These are phyloP conservation scores for Clohesyomyces aquaticus DNA, from an alignment of 495 filamentous ascomycete genomes.

Conservation along the genomic window DNA sequence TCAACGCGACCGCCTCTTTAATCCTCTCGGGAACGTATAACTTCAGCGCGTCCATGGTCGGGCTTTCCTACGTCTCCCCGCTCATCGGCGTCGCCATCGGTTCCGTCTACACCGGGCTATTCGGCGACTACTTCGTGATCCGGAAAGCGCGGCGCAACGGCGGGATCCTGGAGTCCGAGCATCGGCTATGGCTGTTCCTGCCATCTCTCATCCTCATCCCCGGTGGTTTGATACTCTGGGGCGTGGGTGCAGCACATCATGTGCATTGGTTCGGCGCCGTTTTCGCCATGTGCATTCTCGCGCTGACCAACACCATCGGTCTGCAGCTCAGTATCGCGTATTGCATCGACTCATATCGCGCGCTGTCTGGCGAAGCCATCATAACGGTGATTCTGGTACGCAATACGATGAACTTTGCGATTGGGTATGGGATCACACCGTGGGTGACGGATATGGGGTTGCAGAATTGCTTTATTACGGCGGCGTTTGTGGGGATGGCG, in stretches of 20 bases:
- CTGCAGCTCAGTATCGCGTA: slow-evolving; percentile 65
- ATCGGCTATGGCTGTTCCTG: slow-evolving; percentile 65
- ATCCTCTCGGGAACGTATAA: slow-evolving; percentile 63
- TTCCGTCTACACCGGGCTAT: slow-evolving; percentile 54
- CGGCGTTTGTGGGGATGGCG: slow-evolving; percentile 62
- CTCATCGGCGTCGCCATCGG: slow-evolving; percentile 59
- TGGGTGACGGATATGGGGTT: slow-evolving; percentile 64
- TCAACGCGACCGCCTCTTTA: slow-evolving; percentile 66
- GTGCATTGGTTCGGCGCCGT: slow-evolving; percentile 56
- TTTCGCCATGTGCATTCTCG: slow-evolving; percentile 64
- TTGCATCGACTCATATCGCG: slow-evolving; percentile 65
- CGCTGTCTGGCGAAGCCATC: slow-evolving; percentile 65
- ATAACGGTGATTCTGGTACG: slow-evolving; percentile 66
- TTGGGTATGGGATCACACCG: slow-evolving; percentile 65
- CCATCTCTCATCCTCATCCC: slow-evolving; percentile 61
- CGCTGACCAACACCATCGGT: slow-evolving; percentile 61
- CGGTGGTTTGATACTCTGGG: slow-evolving; percentile 64
- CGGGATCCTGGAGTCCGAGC: slow-evolving; percentile 64
- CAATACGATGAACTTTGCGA: slow-evolving; percentile 68
- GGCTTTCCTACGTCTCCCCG: slow-evolving; percentile 63
- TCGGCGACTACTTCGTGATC: slow-evolving; percentile 64
- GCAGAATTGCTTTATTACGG: slow-evolving; percentile 67
- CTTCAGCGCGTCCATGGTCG: slow-evolving; percentile 62
- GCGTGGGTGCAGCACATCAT: slow-evolving; percentile 64
- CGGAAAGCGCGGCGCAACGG: slow-evolving; percentile 62